Evolutionary conservation across 768 basidiomycete genomes (phyloP).

Genomic region (Coprinopsis marcescibilis): DNA sequence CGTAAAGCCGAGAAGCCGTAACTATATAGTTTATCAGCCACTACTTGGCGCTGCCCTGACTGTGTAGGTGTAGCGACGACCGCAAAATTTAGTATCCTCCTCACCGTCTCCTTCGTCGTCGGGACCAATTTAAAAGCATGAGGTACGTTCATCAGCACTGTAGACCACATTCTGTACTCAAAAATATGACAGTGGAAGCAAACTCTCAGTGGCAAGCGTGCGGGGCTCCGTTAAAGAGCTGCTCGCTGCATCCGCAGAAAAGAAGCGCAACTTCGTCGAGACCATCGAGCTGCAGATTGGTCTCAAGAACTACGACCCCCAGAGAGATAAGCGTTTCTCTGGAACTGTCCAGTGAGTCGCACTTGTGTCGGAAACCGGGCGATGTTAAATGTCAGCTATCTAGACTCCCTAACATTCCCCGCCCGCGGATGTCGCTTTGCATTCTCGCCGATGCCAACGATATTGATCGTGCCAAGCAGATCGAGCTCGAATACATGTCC

Average conservation of each 20-base stretch:
- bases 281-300: constrained; percentile 96
- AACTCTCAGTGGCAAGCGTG: constrained; percentile 99
- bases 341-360: constrained; percentile 97
- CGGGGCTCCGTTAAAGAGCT: constrained; percentile 95
- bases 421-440: constrained; percentile 99
- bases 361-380: too few relatives aligned
- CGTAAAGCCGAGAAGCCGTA: background rate
- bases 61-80: background rate
- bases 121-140: constrained; percentile 22
- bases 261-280: constrained; percentile 92
- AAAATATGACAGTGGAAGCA: constrained; percentile 38
- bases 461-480: constrained; percentile 97
- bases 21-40: constrained; percentile 4
- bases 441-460: constrained; percentile 99
- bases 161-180: background rate
- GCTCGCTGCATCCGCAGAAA: constrained; percentile 79
- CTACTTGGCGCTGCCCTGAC: background rate
- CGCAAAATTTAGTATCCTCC: background rate
- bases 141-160: constrained; percentile 15
- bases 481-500: constrained; percentile 98
- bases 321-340: constrained; percentile 99
- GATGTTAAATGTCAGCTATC: too few relatives aligned
- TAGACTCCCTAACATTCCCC: constrained; percentile 95
- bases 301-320: constrained; percentile 98
- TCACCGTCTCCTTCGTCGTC: constrained; percentile 16